A percentile compares a stretch with the other conserved stretches of the same genome.
phyloP scores from a whole-genome alignment of 768 basidiomycete genomes.

The Podaxis sp. region DNA sequence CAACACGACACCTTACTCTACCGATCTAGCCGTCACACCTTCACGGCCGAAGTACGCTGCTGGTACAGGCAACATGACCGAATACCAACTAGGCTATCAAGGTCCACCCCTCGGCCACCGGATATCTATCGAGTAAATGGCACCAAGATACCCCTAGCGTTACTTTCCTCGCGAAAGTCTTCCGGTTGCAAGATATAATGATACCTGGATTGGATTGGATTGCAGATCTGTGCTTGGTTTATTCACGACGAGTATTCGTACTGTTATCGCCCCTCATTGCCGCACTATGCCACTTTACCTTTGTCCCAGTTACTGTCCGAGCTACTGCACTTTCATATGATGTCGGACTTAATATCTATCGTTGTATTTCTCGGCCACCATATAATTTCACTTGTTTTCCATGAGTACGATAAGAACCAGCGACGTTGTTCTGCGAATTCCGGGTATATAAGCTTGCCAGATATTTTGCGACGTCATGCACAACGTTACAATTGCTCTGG shows the following conservation, averaged over 20 bases:
- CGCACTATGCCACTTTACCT: background rate
- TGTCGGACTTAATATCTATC: background rate
- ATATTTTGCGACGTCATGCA: background rate
- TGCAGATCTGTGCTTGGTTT: background rate
- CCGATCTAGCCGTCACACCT: constrained; percentile 43
- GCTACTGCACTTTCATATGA: background rate
- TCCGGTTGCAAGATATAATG: background rate
- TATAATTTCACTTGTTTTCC: background rate
- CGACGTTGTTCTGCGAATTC: no score
- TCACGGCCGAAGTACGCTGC: constrained; percentile 44
- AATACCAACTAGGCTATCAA: constrained; percentile 46
- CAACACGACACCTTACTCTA: constrained; percentile 20
- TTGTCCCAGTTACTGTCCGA: background rate
- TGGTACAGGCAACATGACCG: constrained; percentile 42
- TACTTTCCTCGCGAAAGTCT: background rate
- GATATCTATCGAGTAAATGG: constrained; percentile 71
- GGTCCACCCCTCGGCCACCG: constrained; percentile 60
- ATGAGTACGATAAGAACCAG: no score
- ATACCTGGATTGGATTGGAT: background rate
- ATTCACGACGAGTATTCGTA: background rate
- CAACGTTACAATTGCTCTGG: background rate
- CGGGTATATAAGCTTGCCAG: no score
- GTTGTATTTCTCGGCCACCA: background rate
- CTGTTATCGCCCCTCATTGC: background rate
- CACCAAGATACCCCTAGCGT: background rate